Base-by-base conservation (phyloP, 1,284 basidiomycete species). In the Apiotrichum montevideense region DNA sequence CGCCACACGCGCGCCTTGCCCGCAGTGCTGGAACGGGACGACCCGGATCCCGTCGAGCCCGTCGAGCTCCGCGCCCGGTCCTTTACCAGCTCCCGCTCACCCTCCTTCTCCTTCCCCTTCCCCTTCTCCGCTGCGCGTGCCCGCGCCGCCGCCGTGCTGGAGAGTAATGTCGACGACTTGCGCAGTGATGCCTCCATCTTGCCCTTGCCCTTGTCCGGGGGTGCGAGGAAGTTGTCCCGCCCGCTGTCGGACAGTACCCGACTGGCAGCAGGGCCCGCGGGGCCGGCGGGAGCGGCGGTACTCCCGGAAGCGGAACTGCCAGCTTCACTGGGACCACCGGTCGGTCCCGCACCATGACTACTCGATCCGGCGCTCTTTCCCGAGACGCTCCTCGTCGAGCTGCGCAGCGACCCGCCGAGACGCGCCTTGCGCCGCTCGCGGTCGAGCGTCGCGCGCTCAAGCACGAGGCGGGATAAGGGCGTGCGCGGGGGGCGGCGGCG, bases 401-500 rank as follows among this genome's bases (percentile, higher is more conserved):
- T n/a, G 46, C 29, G 15, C 10, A 21, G 9, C 13, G 29, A 6
- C 13, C 46, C 29, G 34, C 46, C 35, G 46, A 34, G 21, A 10
- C 45, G 35, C 14, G 35, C 8, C 42, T 47, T 49, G 41, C 47
- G 40, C 15, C 46, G 34, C 35, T 44, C 39, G 33, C 45, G 47
- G 14, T 41, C 48, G 34, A 41, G 49, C 9, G 46, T 49, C 6
- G 44, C 21, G 3, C 57, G 54, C 46, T 75, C 72, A 29, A 75
- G 55, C 3, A 75, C 73, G 15, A 74, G 55, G n/a, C 73, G 63
- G 13, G 66, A 63, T 6, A 75, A 59, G 5, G 71, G 71, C 2
- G 71, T 71, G 46, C 69, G 69, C 10, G 60, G 57, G 15, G 52
- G 54, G 29, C 14, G 11, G 34, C 63, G 63, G 10, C 66, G 56